Base-by-base conservation (phyloP, 305 asterid species). In the Lippia alba region DNA sequence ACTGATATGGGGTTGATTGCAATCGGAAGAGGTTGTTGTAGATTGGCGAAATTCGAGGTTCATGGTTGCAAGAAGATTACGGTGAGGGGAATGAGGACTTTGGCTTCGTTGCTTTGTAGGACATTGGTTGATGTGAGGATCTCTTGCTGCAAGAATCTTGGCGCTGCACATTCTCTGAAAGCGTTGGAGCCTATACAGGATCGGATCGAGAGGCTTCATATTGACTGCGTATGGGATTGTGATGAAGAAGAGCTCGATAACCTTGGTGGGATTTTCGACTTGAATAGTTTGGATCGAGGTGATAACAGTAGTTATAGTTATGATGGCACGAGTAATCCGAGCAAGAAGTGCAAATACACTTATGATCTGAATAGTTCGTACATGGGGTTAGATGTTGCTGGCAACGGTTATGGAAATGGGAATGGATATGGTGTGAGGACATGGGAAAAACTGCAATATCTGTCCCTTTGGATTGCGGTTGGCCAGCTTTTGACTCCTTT, bases 1-100 rank as follows among this genome's bases (percentile, higher is more conserved):
- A 77, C 75, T 44, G 96, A 94, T 73, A 86, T 91, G 91, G 96
- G 97, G 15, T 76, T 94, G 85, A 91, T 94, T 49, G 97, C 91
- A 33, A 91, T 94, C 34, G 96, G 79, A 12, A 87, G 96, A 76
- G 99, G 99, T 45, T 94, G 99, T 72, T 81, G 81, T 76, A 84
- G 82, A 63, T 74, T 91, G 72, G 64, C 84, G 4, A 84, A 80
- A 84, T 88, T 94, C 64, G 97, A 94, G 77, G 79, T 91, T 68
- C 83, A 79, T 39, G 96, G 99, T 39, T 94, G 97, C 76, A 84
- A 81, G 80, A 83, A 73, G 59, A 82, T 91, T 45, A 89, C 96
- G 0, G 64, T 81, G 79, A 85, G 72, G 53, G 99, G 97, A 32
- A 80, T 89, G 94, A 78, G 97, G 80, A 94, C 99, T 18, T 66